Conservation (phyloP, 805 yeast species). For the Candida koratica region DNA sequence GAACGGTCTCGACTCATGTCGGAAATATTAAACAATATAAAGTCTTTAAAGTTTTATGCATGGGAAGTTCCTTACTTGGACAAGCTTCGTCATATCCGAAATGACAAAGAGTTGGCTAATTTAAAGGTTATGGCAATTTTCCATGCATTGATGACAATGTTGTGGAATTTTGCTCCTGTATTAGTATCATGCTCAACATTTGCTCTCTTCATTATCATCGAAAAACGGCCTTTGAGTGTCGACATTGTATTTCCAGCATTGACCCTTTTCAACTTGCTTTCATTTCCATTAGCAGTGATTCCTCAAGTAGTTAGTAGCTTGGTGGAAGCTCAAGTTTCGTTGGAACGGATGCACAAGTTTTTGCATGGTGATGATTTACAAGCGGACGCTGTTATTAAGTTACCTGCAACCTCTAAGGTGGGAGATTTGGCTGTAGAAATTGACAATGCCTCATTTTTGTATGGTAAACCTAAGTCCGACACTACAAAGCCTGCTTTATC, state of each 20-base stretch:
- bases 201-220: slow-evolving; percentile 65
- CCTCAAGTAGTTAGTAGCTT: slow-evolving; percentile 86
- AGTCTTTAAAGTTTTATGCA: slow-evolving; percentile 87
- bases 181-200: slow-evolving; percentile 87
- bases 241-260: slow-evolving; percentile 91
- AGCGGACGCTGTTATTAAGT: slow-evolving; percentile 62
- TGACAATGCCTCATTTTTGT: slow-evolving; percentile 66
- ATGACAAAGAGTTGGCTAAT: slow-evolving; percentile 77
- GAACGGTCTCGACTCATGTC: slow-evolving; percentile 84
- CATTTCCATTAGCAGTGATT: slow-evolving; percentile 87
- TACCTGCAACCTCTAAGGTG: slow-evolving; percentile 42
- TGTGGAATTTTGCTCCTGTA: slow-evolving; percentile 85
- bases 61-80: slow-evolving; percentile 89
- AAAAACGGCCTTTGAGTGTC: slow-evolving; percentile 69
- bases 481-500: slow-evolving; percentile 56
- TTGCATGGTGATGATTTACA: slow-evolving; percentile 78
- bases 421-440: slow-evolving; percentile 70
- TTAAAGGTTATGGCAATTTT: slow-evolving; percentile 69
- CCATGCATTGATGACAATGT: slow-evolving; percentile 65
- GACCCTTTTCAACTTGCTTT: slow-evolving; percentile 78
- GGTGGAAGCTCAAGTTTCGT: slow-evolving; percentile 85
- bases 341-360: slow-evolving; percentile 69
- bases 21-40: slow-evolving; percentile 86
- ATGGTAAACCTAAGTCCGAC: slow-evolving; percentile 65
- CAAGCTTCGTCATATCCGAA: slow-evolving; percentile 76